Evolutionary conservation across 495 filamentous ascomycete genomes (phyloP), one percentile per base, ranked within the genome.

Genomic region (Zalerion maritima): DNA sequence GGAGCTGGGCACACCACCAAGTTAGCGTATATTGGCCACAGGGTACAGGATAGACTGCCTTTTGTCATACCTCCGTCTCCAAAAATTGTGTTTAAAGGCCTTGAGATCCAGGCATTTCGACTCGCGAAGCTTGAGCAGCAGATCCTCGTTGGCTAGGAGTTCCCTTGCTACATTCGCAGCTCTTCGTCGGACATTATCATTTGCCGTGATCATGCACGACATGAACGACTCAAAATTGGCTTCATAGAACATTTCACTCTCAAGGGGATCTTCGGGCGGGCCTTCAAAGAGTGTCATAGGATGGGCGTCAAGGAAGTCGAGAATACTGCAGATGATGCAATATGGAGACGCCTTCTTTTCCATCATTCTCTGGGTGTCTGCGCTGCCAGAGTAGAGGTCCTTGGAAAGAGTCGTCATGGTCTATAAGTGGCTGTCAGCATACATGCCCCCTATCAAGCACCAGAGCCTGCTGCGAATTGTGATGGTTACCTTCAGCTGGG

Each of bases 221-320:
- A 64, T 50, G 28, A 70, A 60, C 2, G 62, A 50, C 36, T 58
- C 45, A n/a, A 64, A 49, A 15, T 60, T 58, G 14, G 60, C 55
- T 34, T 67, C 56, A 25, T 61, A 66, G 27, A 66, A 66, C 9
- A 35, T 39, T 16, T 55, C 50, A 28, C 51, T 55, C 10, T 62
- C 54, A 5, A 35, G 21, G 6, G 28, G 31, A 23, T 49, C 45
- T 7, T 24, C 34, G 21, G 57, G 51, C 12, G 50, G 43, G 12
- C 54, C 61, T 27, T 58, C 49, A 26, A 70, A 64, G n/a, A 71
- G 44, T 2, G 60, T 65, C 29, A 54, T 40, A 2, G 67, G 66
- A 5, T 57, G 60, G 11, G 60, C 60, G 28, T 64, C 59, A 29
- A 72, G 44, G 33, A 72, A 69, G 21, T 53, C 47, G 11, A 72